A percentile compares a stretch with the other conserved stretches of the same genome.
Evolutionary conservation across 345 rosid genomes (phyloP).

Genomic region (Mangifera indica): DNA sequence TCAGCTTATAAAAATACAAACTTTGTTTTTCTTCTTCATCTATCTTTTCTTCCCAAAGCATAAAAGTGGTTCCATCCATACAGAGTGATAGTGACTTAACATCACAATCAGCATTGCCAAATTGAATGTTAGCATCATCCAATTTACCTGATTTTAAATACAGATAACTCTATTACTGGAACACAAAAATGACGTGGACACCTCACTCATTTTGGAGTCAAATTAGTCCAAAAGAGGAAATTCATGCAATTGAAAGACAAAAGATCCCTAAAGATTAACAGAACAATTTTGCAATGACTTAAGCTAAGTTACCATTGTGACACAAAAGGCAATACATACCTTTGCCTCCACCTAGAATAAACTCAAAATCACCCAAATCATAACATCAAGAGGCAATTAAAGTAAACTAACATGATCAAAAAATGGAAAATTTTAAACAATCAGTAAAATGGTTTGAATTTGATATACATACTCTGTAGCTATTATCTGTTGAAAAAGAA

Average conservation of each 20-base stretch:
- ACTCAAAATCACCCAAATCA: background rate
- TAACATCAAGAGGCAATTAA: background rate
- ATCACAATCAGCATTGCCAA: no score
- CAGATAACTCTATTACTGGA: background rate
- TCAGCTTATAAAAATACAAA: background rate
- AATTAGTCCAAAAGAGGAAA: no score
- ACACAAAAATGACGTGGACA: background rate
- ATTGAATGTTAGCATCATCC: background rate
- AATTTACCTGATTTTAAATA: background rate
- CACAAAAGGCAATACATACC: background rate
- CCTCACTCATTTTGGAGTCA: no score
- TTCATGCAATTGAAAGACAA: background rate
- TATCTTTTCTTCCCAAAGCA: background rate
- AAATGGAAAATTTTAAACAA: background rate
- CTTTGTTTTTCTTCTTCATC: background rate
- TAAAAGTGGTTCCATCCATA: background rate
- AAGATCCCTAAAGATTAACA: background rate
- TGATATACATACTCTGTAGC: constrained; percentile 53
- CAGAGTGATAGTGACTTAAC: no score
- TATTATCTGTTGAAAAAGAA: constrained; percentile 74
- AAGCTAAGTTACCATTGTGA: constrained; percentile 1
- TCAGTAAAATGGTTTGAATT: background rate
- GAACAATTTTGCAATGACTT: background rate
- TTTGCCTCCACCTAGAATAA: background rate
- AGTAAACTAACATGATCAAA: background rate